Percentiles rank a stretch among this genome's conserved stretches.
Evolutionary conservation across 192 early-diverging fungal genomes (phyloP).

Genomic region (Coemansia sp.): DNA sequence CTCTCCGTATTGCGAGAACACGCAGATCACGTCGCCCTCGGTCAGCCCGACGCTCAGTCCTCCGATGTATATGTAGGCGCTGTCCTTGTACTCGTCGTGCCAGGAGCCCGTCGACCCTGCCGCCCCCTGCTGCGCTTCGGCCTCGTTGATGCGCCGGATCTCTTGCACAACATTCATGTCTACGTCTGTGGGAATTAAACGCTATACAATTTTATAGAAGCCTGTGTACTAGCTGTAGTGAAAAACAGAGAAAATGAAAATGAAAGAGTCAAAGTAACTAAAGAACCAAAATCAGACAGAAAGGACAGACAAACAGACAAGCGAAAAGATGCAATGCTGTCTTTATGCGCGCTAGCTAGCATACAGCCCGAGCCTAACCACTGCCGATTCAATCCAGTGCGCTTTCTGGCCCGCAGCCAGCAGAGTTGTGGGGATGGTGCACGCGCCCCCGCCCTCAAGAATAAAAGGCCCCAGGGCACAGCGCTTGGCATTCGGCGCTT

Average conservation of each 20-base stretch:
- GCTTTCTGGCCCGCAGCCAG: too few relatives aligned
- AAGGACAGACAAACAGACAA: too few relatives aligned
- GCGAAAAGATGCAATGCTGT: too few relatives aligned
- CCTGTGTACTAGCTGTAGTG: not conserved
- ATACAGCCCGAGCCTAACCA: too few relatives aligned
- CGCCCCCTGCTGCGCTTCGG: conserved; percentile 56
- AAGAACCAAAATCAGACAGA: not conserved
- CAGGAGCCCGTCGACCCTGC: conserved; percentile 60
- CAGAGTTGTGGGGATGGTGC: too few relatives aligned
- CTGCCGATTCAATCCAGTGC: too few relatives aligned
- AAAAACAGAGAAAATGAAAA: not conserved
- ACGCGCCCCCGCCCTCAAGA: too few relatives aligned
- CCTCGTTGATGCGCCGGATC: conserved; percentile 76
- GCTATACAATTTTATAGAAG: not conserved
- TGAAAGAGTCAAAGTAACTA: not conserved
- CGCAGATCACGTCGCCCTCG: conserved; percentile 89
- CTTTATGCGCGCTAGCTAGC: too few relatives aligned
- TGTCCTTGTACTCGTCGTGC: conserved; percentile 87
- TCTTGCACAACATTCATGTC: conserved; percentile 78
- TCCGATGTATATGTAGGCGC: conserved; percentile 86
- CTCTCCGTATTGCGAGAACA: conserved; percentile 93
- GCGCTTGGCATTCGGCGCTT: too few relatives aligned
- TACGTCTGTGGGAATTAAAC: too few relatives aligned
- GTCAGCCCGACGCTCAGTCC: conserved; percentile 79
- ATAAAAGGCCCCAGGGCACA: too few relatives aligned